Percentiles rank a stretch among this genome's conserved stretches.
These are phyloP conservation scores for Diaporthe ilicicola DNA, from an alignment of 2,329 filamentous ascomycete species.

Conservation along the genomic window DNA sequence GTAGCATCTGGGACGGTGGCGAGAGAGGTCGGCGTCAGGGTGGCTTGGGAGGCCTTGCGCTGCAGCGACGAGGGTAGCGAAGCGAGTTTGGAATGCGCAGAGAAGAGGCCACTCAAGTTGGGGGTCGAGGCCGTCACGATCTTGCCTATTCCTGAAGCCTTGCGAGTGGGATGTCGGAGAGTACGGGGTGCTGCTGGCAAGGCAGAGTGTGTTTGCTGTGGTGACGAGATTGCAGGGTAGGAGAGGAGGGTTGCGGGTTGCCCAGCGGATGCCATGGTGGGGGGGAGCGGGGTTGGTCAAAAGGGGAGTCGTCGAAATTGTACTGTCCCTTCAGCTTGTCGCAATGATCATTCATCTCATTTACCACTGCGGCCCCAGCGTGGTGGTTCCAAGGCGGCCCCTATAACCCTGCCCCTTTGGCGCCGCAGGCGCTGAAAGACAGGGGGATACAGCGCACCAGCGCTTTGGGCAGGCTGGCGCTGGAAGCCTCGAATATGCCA, in stretches of 20 bases:
- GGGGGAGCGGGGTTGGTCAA: background rate
- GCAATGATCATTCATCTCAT: conserved; percentile 14
- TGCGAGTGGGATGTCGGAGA: conserved; percentile 43
- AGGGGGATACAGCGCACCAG: background rate
- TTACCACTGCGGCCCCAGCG: conserved; percentile 7
- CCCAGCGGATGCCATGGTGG: conserved; percentile 45
- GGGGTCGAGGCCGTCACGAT: conserved; percentile 64
- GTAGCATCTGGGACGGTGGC: conserved; percentile 73
- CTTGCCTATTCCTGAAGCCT: conserved; percentile 47
- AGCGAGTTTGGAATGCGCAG: conserved; percentile 56
- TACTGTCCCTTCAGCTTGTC: conserved; percentile 17
- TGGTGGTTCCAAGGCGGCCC: conserved; percentile 10
- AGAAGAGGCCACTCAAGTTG: conserved; percentile 63
- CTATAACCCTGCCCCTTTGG: conserved; percentile 11
- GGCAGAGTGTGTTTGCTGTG: conserved; percentile 30
- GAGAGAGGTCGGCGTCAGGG: conserved; percentile 70
- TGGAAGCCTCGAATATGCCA: background rate
- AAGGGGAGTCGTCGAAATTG: conserved; percentile 9
- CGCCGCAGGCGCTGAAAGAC: conserved; percentile 7
- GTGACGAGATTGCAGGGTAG: conserved; percentile 37
- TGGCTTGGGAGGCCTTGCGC: conserved; percentile 76
- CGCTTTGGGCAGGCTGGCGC: background rate
- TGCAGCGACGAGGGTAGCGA: conserved; percentile 55
- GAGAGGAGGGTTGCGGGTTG: conserved; percentile 46
- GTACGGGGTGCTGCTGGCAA: conserved; percentile 31